Conservation (phyloP, 1,284 basidiomycete genomes). For the Coniophora puteana region DNA sequence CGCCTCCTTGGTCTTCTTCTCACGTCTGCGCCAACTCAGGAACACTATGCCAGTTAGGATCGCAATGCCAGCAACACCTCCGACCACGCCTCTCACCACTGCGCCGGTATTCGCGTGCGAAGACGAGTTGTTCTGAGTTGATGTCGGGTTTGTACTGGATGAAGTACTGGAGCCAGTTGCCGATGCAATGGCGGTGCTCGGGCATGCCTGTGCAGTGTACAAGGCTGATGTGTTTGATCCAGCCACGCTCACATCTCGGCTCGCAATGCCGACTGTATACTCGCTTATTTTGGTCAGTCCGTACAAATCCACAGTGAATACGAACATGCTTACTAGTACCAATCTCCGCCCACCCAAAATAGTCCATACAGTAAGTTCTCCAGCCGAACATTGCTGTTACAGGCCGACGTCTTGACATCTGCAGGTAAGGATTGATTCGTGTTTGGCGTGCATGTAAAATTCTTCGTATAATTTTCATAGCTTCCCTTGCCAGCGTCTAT, state of each 20-base stretch:
- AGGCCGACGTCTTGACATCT: constrained; percentile 17
- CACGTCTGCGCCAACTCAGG: constrained; percentile 3
- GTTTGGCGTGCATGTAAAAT: constrained; percentile 13
- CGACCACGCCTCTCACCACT: constrained; percentile 10
- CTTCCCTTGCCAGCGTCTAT: background rate
- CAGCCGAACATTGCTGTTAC: constrained; percentile 19
- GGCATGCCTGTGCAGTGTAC: too few species aligned
- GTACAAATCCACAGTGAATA: too few species aligned
- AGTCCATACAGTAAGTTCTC: constrained; percentile 18
- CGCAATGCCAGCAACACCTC: constrained; percentile 7
- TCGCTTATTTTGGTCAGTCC: constrained; percentile 11
- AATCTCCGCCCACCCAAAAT: constrained; percentile 17
- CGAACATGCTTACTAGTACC: too few species aligned
- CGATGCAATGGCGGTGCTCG: too few species aligned
- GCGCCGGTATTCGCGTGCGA: too few species aligned
- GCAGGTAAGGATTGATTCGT: constrained; percentile 16
- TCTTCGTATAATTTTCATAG: background rate
- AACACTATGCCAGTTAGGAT: constrained; percentile 1
- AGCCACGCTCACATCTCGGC: too few species aligned
- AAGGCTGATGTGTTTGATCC: too few species aligned
- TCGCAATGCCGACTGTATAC: constrained; percentile 17
- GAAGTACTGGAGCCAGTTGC: too few species aligned
- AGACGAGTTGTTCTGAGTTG: constrained; percentile 22
- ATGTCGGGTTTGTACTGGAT: too few species aligned
- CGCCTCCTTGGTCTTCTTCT: too few species aligned